These are phyloP conservation scores for Calonectria pteridis DNA, from an alignment of 2,329 filamentous ascomycete species.

Conservation along the genomic window DNA sequence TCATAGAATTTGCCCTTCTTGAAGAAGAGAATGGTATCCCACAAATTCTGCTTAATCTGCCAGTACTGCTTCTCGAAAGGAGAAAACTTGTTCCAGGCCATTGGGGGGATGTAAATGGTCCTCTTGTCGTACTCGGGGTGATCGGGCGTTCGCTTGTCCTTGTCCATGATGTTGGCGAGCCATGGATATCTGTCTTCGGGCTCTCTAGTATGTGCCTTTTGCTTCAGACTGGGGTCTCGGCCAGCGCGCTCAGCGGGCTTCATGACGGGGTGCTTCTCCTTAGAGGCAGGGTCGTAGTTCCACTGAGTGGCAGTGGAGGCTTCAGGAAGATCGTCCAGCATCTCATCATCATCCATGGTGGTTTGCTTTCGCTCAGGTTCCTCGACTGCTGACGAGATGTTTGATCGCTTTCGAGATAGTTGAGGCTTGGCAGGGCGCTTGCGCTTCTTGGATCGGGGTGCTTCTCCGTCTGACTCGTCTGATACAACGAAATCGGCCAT, in stretches of 20 bases:
- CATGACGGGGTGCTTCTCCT: slow-evolving; percentile 51
- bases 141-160: slow-evolving; percentile 81
- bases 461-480: slow-evolving; percentile 82
- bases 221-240: slow-evolving; percentile 57
- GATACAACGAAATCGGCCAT: slow-evolving; percentile 90
- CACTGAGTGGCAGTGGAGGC: slow-evolving; percentile 86
- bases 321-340: slow-evolving; percentile 68
- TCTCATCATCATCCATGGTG: slow-evolving; percentile 59
- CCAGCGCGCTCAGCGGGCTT: slow-evolving; percentile 47
- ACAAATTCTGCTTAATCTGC: slow-evolving; percentile 98
- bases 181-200: slow-evolving; percentile 90
- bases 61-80: slow-evolving; percentile 99
- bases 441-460: slow-evolving; percentile 74
- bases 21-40: slow-evolving; percentile 98
- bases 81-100: slow-evolving; percentile 85
- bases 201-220: slow-evolving; percentile 83
- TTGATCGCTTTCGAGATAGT: slow-evolving; percentile 72
- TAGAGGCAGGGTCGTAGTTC: slow-evolving; percentile 71
- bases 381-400: slow-evolving; percentile 58
- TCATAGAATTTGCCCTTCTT: slow-evolving; percentile 99
- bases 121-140: slow-evolving; percentile 93
- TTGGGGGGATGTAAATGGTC: slow-evolving; percentile 89
- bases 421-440: slow-evolving; percentile 73
- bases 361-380: slow-evolving; percentile 31
- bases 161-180: slow-evolving; percentile 88